Evolutionary conservation across 805 yeast species (phyloP).

Genomic region (Wickerhamiella kurtzmanii): DNA sequence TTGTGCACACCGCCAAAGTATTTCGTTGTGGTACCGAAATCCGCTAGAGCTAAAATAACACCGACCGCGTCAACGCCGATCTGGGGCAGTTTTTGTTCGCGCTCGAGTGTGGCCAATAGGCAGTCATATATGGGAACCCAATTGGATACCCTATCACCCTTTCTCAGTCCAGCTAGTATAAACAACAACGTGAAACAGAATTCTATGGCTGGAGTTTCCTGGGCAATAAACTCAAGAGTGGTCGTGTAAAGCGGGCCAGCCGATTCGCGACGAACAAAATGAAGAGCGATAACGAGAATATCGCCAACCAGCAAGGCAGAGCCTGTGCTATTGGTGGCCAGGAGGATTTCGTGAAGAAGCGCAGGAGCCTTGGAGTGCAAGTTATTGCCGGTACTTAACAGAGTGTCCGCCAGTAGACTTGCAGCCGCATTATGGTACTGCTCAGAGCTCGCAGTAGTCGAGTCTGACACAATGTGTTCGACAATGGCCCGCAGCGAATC

Average conservation of each 20-base stretch:
- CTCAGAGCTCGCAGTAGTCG: slow-evolving; percentile 27
- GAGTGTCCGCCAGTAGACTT: slow-evolving; percentile 54
- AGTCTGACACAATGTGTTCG: slow-evolving; percentile 25
- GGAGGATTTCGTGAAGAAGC: slow-evolving; percentile 28
- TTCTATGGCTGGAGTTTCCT: not conserved
- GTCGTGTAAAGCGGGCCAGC: slow-evolving; percentile 20
- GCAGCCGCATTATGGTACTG: slow-evolving; percentile 47
- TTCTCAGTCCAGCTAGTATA: slow-evolving; percentile 24
- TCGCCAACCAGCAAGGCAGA: slow-evolving; percentile 10
- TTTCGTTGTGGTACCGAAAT: slow-evolving; percentile 14
- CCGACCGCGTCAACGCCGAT: slow-evolving; percentile 13
- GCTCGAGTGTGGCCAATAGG: not conserved
- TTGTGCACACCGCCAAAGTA: slow-evolving; percentile 6
- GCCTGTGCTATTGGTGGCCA: slow-evolving; percentile 2
- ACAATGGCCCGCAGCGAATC: slow-evolving; percentile 37
- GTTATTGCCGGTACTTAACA: slow-evolving; percentile 55
- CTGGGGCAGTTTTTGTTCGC: not conserved
- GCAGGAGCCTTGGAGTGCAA: slow-evolving; percentile 58
- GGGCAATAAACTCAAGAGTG: not conserved
- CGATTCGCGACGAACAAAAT: slow-evolving; percentile 23
- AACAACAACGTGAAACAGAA: slow-evolving; percentile 16
- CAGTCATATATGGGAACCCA: slow-evolving; percentile 20
- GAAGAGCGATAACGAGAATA: slow-evolving; percentile 22
- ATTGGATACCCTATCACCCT: slow-evolving; percentile 27
- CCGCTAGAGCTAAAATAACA: slow-evolving; percentile 11